Percentiles rank a stretch among this genome's conserved stretches.
These are phyloP conservation scores for Skeletonema menzelii DNA, from an alignment of 108 stramenopile genomes.

Conservation along the genomic window DNA sequence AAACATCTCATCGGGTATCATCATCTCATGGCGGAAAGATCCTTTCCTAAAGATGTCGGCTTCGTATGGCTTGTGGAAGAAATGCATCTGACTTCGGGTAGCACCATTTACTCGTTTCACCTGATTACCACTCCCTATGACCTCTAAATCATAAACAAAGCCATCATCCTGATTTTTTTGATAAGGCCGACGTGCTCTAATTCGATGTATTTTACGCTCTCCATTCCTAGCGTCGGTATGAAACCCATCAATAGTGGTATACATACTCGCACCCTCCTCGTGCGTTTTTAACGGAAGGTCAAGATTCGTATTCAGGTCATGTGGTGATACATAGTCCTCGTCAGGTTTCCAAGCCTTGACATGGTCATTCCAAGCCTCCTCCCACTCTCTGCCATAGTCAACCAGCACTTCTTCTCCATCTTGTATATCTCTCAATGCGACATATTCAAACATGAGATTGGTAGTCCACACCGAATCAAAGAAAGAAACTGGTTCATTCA, in stretches of 20 bases:
- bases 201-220: constrained; percentile 12
- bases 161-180: constrained; percentile 9
- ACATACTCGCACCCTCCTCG: constrained; percentile 12
- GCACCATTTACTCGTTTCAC: constrained; percentile 24
- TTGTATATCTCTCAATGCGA: constrained; percentile 57
- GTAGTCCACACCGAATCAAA: constrained; percentile 6
- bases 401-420: constrained; percentile 62
- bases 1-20: constrained; percentile 48
- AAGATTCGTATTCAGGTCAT: constrained; percentile 30
- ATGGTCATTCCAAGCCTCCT: constrained; percentile 70
- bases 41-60: constrained; percentile 47
- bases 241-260: constrained; percentile 6
- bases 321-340: constrained; percentile 30
- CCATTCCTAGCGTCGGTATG: not conserved
- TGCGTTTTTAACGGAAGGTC: constrained; percentile 16
- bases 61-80: constrained; percentile 48
- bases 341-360: constrained; percentile 46
- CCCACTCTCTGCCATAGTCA: constrained; percentile 78
- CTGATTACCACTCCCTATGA: constrained; percentile 12
- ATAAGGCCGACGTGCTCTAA: constrained; percentile 4
- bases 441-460: constrained; percentile 47
- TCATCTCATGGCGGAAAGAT: constrained; percentile 70
- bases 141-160: constrained; percentile 25
- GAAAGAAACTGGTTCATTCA: constrained; percentile 25
- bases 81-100: constrained; percentile 49